phyloP scores from a whole-genome alignment of 352 stramenopile species.

The Pythium monospermum region DNA sequence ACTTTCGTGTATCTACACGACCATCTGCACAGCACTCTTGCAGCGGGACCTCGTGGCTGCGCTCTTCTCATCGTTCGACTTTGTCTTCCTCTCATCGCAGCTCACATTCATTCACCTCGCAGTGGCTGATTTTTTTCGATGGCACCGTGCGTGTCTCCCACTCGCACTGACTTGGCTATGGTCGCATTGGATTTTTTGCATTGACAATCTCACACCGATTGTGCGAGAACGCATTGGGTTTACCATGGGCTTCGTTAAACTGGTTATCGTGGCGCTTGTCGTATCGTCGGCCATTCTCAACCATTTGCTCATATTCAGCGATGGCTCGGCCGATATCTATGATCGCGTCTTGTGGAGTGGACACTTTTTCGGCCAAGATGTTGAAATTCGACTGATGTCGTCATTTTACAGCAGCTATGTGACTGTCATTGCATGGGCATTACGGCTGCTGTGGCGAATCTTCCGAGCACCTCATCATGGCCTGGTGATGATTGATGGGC shows the following conservation, averaged over 20 bases:
- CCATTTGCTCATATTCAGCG: conserved; percentile 7
- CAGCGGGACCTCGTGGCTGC: too few relatives aligned
- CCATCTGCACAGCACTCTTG: too few relatives aligned
- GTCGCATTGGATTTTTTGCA: conserved; percentile 18
- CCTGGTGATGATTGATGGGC: conserved; percentile 12
- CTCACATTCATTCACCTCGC: conserved; percentile 19
- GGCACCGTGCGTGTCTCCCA: conserved; percentile 3
- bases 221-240: conserved; percentile 6
- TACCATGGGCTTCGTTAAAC: background rate
- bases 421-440: conserved; percentile 2
- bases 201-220: conserved; percentile 15
- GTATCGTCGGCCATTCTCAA: conserved; percentile 2
- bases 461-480: background rate
- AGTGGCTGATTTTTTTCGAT: conserved; percentile 17
- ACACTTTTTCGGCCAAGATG: background rate
- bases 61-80: too few relatives aligned
- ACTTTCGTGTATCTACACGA: too few relatives aligned
- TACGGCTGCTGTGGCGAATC: conserved; percentile 13
- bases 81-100: too few relatives aligned
- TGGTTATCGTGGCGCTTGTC: conserved; percentile 4
- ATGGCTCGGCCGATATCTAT: background rate
- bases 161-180: conserved; percentile 16
- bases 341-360: background rate
- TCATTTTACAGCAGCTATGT: conserved; percentile 17
- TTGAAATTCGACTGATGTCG: conserved; percentile 9